Conservation (phyloP, 1,139 yeast species). For the Kazachstania sp. region DNA sequence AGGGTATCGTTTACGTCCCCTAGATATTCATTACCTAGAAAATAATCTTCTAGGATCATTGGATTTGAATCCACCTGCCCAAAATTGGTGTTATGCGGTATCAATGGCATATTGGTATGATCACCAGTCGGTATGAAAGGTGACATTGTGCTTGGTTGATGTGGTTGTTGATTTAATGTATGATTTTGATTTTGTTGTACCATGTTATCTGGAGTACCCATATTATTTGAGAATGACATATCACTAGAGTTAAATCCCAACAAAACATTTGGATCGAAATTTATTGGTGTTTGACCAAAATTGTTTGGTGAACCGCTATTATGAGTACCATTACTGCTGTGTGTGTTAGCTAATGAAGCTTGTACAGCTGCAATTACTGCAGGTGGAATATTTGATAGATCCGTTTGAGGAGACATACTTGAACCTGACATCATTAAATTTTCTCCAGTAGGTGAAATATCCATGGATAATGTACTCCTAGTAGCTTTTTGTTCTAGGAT, state of each 20-base stretch:
- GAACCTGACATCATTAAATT: not conserved
- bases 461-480: not conserved
- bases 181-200: not conserved
- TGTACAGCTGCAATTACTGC: not conserved
- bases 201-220: not conserved
- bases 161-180: not conserved
- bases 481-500: constrained; percentile 39
- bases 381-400: not conserved
- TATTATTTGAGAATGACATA: not conserved
- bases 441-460: not conserved
- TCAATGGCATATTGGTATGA: not conserved
- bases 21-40: not conserved
- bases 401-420: not conserved
- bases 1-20: not conserved
- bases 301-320: not conserved
- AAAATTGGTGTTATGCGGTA: not conserved
- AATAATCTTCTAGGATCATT: not conserved
- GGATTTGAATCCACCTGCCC: not conserved
- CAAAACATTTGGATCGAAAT: not conserved
- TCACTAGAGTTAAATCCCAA: not conserved
- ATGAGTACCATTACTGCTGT: not conserved
- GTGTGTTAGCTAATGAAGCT: not conserved
- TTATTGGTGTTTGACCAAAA: not conserved
- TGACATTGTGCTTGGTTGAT: not conserved
- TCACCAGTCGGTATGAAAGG: not conserved